Percentiles rank a stretch among this genome's conserved stretches.
These are phyloP conservation scores for Lichtheimia ramosa DNA, from an alignment of 371 early-diverging fungal genomes.

Conservation along the genomic window DNA sequence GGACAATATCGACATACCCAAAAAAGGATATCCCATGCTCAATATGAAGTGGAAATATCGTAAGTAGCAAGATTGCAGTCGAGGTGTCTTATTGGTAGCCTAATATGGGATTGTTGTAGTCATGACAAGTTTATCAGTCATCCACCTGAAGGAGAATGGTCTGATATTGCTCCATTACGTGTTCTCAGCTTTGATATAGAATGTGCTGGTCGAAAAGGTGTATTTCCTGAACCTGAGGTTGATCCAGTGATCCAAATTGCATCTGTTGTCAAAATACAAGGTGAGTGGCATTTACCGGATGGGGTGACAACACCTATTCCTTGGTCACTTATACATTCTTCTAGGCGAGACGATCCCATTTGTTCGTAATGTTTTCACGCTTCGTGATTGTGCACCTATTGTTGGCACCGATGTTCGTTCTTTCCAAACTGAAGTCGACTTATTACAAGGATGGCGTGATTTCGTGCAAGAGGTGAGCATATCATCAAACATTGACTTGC, in stretches of 20 bases:
- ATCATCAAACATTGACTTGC: neutral
- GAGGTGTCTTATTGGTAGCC: neutral
- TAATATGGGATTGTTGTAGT: conserved; percentile 26
- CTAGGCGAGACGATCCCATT: conserved; percentile 83
- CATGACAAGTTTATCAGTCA: conserved; percentile 81
- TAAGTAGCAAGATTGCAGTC: conserved; percentile 29
- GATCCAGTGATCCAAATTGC: conserved; percentile 99
- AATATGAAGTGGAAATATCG: conserved; percentile 80
- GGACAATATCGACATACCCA: conserved; percentile 60
- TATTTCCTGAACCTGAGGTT: conserved; percentile 93
- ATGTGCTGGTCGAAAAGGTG: conserved; percentile 94
- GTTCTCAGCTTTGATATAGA: conserved; percentile 99
- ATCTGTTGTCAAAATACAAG: conserved; percentile 90
- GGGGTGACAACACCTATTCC: neutral
- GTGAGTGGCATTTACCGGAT: conserved; percentile 19
- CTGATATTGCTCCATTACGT: conserved; percentile 93
- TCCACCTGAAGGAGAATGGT: conserved; percentile 90
- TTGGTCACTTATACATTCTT: neutral
- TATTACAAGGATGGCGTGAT: conserved; percentile 89
- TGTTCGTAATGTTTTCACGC: conserved; percentile 92
- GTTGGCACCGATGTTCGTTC: conserved; percentile 89
- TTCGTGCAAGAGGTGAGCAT: conserved; percentile 43
- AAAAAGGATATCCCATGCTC: conserved; percentile 63
- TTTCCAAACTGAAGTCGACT: conserved; percentile 83
- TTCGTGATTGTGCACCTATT: conserved; percentile 89